phyloP scores from a whole-genome alignment of 2,329 filamentous ascomycete genomes.

The Westerdykella aurantiaca region DNA sequence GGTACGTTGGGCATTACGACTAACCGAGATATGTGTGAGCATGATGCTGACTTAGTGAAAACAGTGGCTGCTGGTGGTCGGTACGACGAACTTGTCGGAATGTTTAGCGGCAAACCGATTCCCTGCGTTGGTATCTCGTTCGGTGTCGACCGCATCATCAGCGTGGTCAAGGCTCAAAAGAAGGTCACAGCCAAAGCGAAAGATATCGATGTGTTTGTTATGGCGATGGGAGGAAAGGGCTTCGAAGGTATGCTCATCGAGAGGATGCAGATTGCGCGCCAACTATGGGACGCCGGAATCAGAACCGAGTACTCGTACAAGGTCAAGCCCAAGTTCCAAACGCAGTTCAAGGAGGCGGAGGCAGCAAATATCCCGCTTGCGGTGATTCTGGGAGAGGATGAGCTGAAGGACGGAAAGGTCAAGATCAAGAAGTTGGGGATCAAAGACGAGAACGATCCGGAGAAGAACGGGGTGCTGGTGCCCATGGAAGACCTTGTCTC shows the following conservation, averaged over 20 bases:
- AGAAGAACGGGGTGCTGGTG: conserved; percentile 81
- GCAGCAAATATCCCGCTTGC: conserved; percentile 72
- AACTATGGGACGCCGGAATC: conserved; percentile 80
- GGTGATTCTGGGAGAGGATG: conserved; percentile 86
- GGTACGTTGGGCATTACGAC: conserved; percentile 3
- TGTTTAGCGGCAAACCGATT: conserved; percentile 87
- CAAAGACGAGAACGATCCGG: conserved; percentile 67
- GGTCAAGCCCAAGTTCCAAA: conserved; percentile 78
- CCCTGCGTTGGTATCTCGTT: conserved; percentile 92
- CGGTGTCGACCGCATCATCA: conserved; percentile 92
- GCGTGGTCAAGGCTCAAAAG: conserved; percentile 75
- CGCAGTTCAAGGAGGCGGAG: conserved; percentile 90
- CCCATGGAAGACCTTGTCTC: conserved; percentile 56
- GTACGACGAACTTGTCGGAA: conserved; percentile 89
- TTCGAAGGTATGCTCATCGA: conserved; percentile 76
- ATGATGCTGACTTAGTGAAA: conserved; percentile 13
- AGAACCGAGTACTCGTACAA: conserved; percentile 91
- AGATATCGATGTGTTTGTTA: conserved; percentile 86
- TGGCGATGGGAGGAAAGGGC: conserved; percentile 83
- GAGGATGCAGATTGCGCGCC: conserved; percentile 71
- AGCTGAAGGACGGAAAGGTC: conserved; percentile 75
- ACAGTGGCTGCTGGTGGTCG: conserved; percentile 80
- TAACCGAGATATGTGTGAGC: not conserved
- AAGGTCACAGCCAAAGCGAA: conserved; percentile 59
- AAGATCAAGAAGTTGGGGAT: conserved; percentile 83